A percentile compares a stretch with the other conserved stretches of the same genome.
phyloP scores from a whole-genome alignment of 2,329 filamentous ascomycete species.

The Colletotrichum nymphaeae region DNA sequence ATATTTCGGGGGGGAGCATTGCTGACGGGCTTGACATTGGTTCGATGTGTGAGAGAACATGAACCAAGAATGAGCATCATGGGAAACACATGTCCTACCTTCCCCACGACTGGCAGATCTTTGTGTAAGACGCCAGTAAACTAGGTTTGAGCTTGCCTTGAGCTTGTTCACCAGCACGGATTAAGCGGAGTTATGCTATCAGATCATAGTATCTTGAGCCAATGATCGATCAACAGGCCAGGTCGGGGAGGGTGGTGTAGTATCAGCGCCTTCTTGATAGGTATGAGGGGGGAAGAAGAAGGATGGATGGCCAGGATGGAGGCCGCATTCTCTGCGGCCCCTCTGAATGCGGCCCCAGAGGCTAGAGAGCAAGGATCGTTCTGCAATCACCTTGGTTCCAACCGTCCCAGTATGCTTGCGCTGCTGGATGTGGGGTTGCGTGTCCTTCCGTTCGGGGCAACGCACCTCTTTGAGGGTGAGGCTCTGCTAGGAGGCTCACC shows the following conservation, averaged over 20 bases:
- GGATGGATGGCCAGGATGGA: not conserved
- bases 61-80: not conserved
- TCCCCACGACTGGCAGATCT: not conserved
- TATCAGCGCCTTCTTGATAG: not conserved
- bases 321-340: not conserved
- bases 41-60: not conserved
- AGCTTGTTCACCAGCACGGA: not conserved
- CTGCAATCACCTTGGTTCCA: not conserved
- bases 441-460: not conserved
- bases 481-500: not conserved
- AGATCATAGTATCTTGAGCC: constrained; percentile 16
- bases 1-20: not conserved
- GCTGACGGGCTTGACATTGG: not conserved
- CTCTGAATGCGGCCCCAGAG: not conserved
- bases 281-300: not conserved
- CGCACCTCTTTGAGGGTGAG: not conserved
- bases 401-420: not conserved
- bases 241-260: not conserved
- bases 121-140: not conserved
- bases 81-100: not conserved
- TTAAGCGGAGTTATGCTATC: not conserved
- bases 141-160: not conserved
- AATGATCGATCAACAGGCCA: not conserved
- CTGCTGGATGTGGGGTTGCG: not conserved
- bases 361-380: not conserved